Evolutionary conservation across 495 filamentous ascomycete genomes (phyloP), one percentile per base, ranked within the genome.

Genomic region (Margaritispora aquatica): DNA sequence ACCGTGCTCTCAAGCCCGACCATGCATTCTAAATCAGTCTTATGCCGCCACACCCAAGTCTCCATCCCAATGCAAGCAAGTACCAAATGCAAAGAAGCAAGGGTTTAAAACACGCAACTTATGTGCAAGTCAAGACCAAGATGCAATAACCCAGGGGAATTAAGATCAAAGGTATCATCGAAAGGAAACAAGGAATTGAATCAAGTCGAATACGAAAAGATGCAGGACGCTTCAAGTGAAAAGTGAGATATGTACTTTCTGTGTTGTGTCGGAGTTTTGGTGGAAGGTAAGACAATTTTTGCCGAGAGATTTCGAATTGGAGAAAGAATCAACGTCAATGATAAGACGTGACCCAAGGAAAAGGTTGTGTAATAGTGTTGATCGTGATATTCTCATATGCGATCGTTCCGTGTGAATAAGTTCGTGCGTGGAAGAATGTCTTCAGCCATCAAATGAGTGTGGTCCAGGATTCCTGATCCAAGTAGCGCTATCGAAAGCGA

Each of bases 381-480:
- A 58, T 61, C 62, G 62, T 60, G 58, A 64, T 60, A 31, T 34
- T 60, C 31, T 52, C 53, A 46, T 60, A 44, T 51, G 34, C 58
- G 62, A 64, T 61, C 62, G 54, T 64, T 26, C 54, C 21, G 52
- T 60, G 49, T 57, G 52, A 54, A 17, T 60, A 44, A 17, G 29
- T 51, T 48, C 19, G 23, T 57, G 52, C 44, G 26, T 60, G 38
- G 38, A 41, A 50, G 31, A 51, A 48, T 36, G 59, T 31, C 50
- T 56, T 57, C 26, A 47, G 55, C 46, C 57, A 49, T 59, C 44
- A 65, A 63, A 62, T 55, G 54, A 63, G 54, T 56, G 60, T 63
- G 62, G 62, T 58, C 60, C 56, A 68, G 65, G 65, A 68, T 68
- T 55, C 65, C 65, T 63, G 65, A 68, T 68, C 65, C 65, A 68